A percentile compares a stretch with the other conserved stretches of the same genome.
Evolutionary conservation across 371 early-diverging fungal species (phyloP).

Genomic region (Dinochytrium kinnereticum): DNA sequence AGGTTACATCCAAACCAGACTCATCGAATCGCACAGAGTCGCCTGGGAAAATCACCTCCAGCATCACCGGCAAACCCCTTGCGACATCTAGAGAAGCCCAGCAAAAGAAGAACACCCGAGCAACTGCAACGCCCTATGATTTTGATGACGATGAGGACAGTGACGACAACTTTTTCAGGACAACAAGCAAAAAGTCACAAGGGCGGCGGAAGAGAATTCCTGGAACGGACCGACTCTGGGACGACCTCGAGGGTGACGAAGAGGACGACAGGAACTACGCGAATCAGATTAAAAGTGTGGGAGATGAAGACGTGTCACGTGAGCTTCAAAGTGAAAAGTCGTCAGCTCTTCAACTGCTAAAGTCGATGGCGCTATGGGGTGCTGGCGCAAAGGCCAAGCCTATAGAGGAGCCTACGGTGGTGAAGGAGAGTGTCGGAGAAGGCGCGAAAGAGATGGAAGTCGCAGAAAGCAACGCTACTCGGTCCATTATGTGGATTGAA

Average conservation of each 20-base stretch:
- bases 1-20: too few relatives aligned
- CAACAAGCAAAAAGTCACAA: background rate
- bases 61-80: too few relatives aligned
- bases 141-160: background rate
- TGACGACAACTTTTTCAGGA: background rate
- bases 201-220: background rate
- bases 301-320: background rate
- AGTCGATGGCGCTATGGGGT: background rate
- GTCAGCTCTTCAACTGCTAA: background rate
- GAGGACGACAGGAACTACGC: background rate
- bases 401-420: too few relatives aligned
- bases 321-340: background rate
- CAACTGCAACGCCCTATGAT: too few relatives aligned
- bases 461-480: background rate
- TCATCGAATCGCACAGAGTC: too few relatives aligned
- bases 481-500: background rate
- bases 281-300: background rate
- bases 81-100: too few relatives aligned
- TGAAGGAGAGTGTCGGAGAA: too few relatives aligned
- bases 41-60: too few relatives aligned
- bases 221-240: background rate
- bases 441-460: too few relatives aligned
- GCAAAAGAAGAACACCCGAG: too few relatives aligned
- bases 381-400: background rate
- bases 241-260: background rate